These are phyloP conservation scores for Porphyrellus cyaneotinctus DNA, from an alignment of 768 basidiomycete genomes.

Conservation along the genomic window DNA sequence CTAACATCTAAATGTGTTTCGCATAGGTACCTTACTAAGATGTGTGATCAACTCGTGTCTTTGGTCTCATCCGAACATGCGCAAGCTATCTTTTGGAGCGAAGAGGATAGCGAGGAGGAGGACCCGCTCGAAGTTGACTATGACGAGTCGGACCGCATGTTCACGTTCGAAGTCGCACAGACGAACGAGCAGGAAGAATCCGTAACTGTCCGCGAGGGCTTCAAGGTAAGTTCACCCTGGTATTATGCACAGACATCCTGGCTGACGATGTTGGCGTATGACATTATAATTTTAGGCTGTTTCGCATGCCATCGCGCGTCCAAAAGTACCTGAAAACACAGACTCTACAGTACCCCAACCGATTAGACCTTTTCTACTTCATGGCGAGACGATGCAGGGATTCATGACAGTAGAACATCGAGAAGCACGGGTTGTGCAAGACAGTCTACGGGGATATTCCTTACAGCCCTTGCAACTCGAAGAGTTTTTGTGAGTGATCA, in stretches of 20 bases:
- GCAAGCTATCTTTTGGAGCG: constrained; percentile 41
- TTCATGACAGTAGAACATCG: constrained; percentile 34
- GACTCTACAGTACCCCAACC: constrained; percentile 2
- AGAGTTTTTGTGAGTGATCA: constrained; percentile 15
- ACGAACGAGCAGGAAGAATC: constrained; percentile 53
- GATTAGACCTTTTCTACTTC: constrained; percentile 30
- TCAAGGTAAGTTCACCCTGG: constrained; percentile 34
- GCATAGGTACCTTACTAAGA: constrained; percentile 54
- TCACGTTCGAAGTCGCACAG: constrained; percentile 51
- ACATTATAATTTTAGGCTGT: not conserved
- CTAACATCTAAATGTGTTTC: not conserved
- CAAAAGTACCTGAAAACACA: constrained; percentile 6
- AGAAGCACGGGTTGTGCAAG: constrained; percentile 6
- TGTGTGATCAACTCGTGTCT: constrained; percentile 52
- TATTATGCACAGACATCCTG: not conserved
- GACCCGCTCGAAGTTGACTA: constrained; percentile 33
- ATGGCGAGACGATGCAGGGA: constrained; percentile 40
- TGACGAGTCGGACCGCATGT: constrained; percentile 45
- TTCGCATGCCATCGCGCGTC: constrained; percentile 11
- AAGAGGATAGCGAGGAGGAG: constrained; percentile 31
- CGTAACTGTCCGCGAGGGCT: constrained; percentile 41
- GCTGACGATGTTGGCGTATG: not conserved
- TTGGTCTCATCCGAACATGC: constrained; percentile 49
- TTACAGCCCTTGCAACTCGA: constrained; percentile 14
- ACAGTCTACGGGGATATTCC: not conserved